Percentiles rank a stretch among this genome's conserved stretches.
phyloP scores from a whole-genome alignment of 139 green algal genomes.

The Chlorella sp. region DNA sequence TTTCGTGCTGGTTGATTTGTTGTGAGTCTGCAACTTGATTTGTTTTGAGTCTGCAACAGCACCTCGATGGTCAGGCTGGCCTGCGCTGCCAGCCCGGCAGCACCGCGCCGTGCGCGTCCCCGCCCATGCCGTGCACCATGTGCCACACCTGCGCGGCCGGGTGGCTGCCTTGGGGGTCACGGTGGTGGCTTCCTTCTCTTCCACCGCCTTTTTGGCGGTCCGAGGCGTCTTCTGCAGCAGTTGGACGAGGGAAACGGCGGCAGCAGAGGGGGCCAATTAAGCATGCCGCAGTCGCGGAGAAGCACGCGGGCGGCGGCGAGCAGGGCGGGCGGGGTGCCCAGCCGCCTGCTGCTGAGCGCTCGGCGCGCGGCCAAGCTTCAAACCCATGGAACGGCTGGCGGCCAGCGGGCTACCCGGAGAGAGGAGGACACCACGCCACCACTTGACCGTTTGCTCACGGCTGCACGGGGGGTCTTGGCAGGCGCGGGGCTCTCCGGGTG shows the following conservation, averaged over 20 bases:
- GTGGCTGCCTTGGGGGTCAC: conserved; percentile 36
- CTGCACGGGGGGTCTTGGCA: conserved; percentile 17
- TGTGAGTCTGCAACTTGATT: background rate
- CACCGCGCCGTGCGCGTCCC: too few species aligned
- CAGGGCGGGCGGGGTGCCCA: background rate
- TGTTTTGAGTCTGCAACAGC: background rate
- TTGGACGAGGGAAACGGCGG: background rate
- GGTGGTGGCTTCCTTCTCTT: conserved; percentile 31
- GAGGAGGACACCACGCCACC: background rate
- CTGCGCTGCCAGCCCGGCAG: background rate
- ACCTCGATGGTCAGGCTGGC: background rate
- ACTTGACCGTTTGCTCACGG: background rate
- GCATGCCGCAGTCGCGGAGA: background rate
- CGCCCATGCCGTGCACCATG: too few species aligned
- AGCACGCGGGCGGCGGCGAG: background rate
- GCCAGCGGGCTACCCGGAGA: too few species aligned
- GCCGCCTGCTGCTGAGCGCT: too few species aligned
- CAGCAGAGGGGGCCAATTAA: background rate
- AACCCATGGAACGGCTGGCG: background rate
- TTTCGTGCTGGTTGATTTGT: too few species aligned
- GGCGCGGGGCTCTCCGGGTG: background rate
- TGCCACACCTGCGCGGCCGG: background rate
- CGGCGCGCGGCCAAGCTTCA: background rate
- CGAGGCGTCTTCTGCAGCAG: conserved; percentile 11
- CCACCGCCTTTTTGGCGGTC: background rate